phyloP scores from a whole-genome alignment of 2,329 filamentous ascomycete genomes.

The Triangularia verruculosa region DNA sequence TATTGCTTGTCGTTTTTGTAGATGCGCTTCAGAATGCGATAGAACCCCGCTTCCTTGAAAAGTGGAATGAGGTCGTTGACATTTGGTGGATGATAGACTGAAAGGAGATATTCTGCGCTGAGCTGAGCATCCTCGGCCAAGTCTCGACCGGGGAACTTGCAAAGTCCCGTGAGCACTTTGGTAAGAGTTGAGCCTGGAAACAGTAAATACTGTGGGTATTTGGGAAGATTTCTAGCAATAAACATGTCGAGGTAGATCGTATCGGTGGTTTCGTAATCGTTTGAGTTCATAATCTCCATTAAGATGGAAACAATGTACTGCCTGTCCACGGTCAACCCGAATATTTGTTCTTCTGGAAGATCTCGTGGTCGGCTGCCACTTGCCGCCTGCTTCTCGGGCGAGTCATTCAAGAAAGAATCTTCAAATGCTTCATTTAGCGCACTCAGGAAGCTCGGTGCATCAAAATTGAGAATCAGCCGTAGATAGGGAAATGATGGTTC shows the following conservation, averaged over 20 bases:
- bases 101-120: conserved; percentile 93
- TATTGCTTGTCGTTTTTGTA: conserved; percentile 80
- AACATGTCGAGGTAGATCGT: conserved; percentile 99
- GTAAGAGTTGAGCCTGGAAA: conserved; percentile 84
- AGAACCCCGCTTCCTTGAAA: conserved; percentile 79
- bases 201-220: conserved; percentile 93
- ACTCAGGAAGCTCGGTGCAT: conserved; percentile 89
- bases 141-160: conserved; percentile 75
- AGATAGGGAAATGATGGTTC: conserved; percentile 85
- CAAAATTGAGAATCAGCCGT: conserved; percentile 78
- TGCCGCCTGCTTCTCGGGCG: conserved; percentile 55
- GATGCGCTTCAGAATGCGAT: conserved; percentile 84
- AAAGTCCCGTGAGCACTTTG: conserved; percentile 76
- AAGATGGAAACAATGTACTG: conserved; percentile 92
- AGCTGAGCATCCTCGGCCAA: conserved; percentile 91
- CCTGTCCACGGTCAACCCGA: conserved; percentile 72
- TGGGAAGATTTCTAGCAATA: conserved; percentile 89
- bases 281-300: conserved; percentile 80
- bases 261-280: conserved; percentile 73
- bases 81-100: conserved; percentile 87
- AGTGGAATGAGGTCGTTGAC: conserved; percentile 71
- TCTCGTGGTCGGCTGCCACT: conserved; percentile 52
- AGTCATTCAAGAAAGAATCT: conserved; percentile 86
- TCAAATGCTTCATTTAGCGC: conserved; percentile 97
- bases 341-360: conserved; percentile 62